Percentiles rank a stretch among this genome's conserved stretches.
Evolutionary conservation across 2,329 filamentous ascomycete species (phyloP).

Genomic region (Didymella exigua): DNA sequence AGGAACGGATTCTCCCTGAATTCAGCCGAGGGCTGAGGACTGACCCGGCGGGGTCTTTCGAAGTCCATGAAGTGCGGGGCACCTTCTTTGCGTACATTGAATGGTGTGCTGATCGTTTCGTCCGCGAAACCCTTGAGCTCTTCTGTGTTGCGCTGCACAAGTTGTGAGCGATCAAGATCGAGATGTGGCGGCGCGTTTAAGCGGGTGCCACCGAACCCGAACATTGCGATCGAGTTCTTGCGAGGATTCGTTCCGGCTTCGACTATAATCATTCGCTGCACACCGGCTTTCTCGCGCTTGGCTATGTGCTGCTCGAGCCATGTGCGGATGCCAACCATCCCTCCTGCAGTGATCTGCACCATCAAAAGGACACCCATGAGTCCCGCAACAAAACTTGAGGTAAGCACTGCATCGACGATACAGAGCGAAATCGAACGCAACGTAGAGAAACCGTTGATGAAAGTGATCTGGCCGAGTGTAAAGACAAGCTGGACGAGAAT

Average conservation of each 20-base stretch:
- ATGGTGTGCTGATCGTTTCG: constrained; percentile 28
- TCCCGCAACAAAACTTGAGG: constrained; percentile 21
- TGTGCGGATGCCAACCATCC: constrained; percentile 26
- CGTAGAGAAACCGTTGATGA: constrained; percentile 28
- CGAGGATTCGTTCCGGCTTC: constrained; percentile 1
- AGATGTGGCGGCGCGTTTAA: constrained; percentile 13
- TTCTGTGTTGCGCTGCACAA: constrained; percentile 19
- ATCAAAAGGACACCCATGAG: constrained; percentile 26
- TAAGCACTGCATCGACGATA: constrained; percentile 34
- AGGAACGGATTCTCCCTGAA: constrained; percentile 11
- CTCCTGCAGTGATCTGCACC: constrained; percentile 29
- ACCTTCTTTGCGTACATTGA: constrained; percentile 31
- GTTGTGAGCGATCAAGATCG: constrained; percentile 8
- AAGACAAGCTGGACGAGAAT: constrained; percentile 26
- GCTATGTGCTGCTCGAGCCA: constrained; percentile 39
- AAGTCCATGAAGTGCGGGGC: not conserved
- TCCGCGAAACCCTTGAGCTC: constrained; percentile 30
- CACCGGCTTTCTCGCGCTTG: constrained; percentile 14
- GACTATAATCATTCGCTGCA: not conserved
- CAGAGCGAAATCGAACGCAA: constrained; percentile 36
- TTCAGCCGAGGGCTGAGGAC: not conserved
- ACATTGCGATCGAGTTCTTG: constrained; percentile 26
- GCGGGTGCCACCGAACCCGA: constrained; percentile 28
- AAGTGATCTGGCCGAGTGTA: constrained; percentile 27
- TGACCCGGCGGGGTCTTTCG: not conserved